Conservation (phyloP, 1,139 yeast species). For the Debaryomyces psychrophilus region DNA sequence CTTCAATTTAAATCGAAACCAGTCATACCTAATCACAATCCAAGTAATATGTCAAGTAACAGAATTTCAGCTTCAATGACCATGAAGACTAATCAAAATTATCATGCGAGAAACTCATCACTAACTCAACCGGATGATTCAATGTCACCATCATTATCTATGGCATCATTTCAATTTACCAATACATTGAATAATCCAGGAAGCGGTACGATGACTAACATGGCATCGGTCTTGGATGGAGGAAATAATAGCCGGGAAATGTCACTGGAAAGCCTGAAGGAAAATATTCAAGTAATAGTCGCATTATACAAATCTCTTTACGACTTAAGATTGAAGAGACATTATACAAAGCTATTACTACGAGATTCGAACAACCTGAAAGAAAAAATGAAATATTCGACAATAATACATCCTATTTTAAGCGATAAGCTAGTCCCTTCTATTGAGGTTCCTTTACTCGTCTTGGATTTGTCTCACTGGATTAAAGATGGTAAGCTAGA, state of each 20-base stretch:
- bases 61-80: slow-evolving; percentile 11
- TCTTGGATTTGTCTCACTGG: slow-evolving; percentile 38
- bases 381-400: slow-evolving; percentile 20
- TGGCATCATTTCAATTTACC: slow-evolving; percentile 9
- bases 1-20: slow-evolving; percentile 1
- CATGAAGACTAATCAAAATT: slow-evolving; percentile 6
- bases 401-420: slow-evolving; percentile 42
- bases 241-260: slow-evolving; percentile 5
- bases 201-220: slow-evolving; percentile 14
- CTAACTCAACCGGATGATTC: slow-evolving; percentile 15
- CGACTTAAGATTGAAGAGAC: slow-evolving; percentile 38
- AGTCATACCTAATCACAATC: slow-evolving; percentile 13
- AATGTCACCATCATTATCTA: slow-evolving; percentile 12
- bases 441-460: slow-evolving; percentile 40
- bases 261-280: slow-evolving; percentile 8
- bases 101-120: slow-evolving; percentile 16
- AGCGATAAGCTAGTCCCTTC: slow-evolving; percentile 46
- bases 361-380: slow-evolving; percentile 14
- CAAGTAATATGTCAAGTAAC: slow-evolving; percentile 16
- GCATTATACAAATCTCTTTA: slow-evolving; percentile 40
- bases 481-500: slow-evolving; percentile 47
- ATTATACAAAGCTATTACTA: slow-evolving; percentile 22
- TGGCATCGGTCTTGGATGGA: slow-evolving; percentile 17
- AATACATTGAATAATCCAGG: slow-evolving; percentile 10
- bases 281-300: slow-evolving; percentile 28